Conservation (phyloP, 129 eudicot species). For the Daucus carota region DH1_v3.0 NC_030388.2:32760001-32760500, state of each 20-base stretch:
- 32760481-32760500: constrained; percentile 15
- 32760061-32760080: constrained; percentile 14
- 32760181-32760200: constrained; percentile 15
- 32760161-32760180: constrained; percentile 20
- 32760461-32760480: constrained; percentile 23
- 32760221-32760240: constrained; percentile 7
- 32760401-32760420: constrained; percentile 21
- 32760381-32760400: constrained; percentile 16
- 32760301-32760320: constrained; percentile 22
- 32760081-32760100: constrained; percentile 17
- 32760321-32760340: constrained; percentile 23
- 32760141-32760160: constrained; percentile 17
- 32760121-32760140: constrained; percentile 17
- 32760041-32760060: constrained; percentile 17
- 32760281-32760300: constrained; percentile 23
- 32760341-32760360: constrained; percentile 25
- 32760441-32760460: constrained; percentile 24
- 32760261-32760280: constrained; percentile 16
- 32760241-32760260: constrained; percentile 21
- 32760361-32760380: constrained; percentile 22
- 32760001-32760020: constrained; percentile 22
- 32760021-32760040: constrained; percentile 20
- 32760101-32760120: constrained; percentile 15
- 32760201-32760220: constrained; percentile 6
- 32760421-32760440: constrained; percentile 20